Evolutionary conservation across 495 filamentous ascomycete species (phyloP).

Genomic region (Daldinia childiae): DNA sequence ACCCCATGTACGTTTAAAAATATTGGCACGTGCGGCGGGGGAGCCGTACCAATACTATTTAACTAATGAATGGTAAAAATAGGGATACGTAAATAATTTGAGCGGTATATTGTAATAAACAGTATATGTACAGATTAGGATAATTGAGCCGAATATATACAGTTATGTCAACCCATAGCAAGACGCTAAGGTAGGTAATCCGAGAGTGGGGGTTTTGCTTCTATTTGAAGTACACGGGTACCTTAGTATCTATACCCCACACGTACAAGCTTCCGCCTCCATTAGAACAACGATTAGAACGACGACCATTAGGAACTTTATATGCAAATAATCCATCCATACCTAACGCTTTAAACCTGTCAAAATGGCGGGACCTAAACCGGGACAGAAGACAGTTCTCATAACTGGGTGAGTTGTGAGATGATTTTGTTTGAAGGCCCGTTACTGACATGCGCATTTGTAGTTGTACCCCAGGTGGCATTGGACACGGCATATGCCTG

Average conservation of each 20-base stretch:
- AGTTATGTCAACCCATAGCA: too few species aligned
- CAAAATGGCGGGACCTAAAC: conserved; percentile 32
- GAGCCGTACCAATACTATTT: too few species aligned
- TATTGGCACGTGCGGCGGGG: too few species aligned
- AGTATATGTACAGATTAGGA: too few species aligned
- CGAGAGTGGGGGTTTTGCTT: neutral
- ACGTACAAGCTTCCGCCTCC: neutral
- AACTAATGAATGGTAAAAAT: too few species aligned
- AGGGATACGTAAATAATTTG: too few species aligned
- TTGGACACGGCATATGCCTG: conserved; percentile 59
- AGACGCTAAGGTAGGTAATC: too few species aligned
- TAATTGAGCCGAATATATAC: too few species aligned
- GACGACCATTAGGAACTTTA: neutral
- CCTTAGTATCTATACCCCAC: too few species aligned
- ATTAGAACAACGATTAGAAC: neutral
- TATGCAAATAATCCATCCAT: neutral
- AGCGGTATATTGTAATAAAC: too few species aligned
- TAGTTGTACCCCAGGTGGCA: conserved; percentile 64
- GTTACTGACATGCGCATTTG: conserved; percentile 14
- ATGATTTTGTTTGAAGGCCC: neutral
- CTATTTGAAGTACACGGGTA: neutral
- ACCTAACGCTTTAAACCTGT: neutral
- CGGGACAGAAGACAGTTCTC: conserved; percentile 60
- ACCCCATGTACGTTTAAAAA: too few species aligned
- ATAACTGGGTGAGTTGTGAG: conserved; percentile 56